A percentile compares a stretch with the other conserved stretches of the same genome.
Evolutionary conservation across 768 basidiomycete genomes (phyloP).

Genomic region (Hygrophoropsis aurantiaca): DNA sequence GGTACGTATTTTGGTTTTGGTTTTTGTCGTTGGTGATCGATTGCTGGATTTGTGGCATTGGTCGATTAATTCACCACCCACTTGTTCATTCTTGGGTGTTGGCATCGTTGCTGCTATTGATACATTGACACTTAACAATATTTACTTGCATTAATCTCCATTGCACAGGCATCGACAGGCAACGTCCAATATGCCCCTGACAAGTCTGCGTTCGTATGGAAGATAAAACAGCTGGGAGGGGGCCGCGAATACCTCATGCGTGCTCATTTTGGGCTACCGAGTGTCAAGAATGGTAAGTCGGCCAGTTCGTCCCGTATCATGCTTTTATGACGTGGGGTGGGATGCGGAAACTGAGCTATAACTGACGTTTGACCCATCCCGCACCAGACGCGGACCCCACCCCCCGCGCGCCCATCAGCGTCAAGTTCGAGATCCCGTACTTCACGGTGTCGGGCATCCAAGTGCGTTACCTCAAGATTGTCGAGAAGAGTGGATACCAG

Average conservation of each 20-base stretch:
- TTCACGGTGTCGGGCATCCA: slow-evolving; percentile 98
- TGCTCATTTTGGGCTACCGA: slow-evolving; percentile 95
- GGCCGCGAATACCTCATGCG: slow-evolving; percentile 97
- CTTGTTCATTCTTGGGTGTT: neutral
- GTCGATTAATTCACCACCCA: too few relatives aligned
- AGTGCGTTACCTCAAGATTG: slow-evolving; percentile 96
- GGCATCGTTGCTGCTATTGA: neutral
- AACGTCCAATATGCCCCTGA: slow-evolving; percentile 97
- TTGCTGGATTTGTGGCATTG: slow-evolving; percentile 5
- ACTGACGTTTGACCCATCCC: neutral
- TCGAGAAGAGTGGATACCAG: slow-evolving; percentile 98
- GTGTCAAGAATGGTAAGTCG: slow-evolving; percentile 81
- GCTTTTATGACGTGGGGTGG: too few relatives aligned
- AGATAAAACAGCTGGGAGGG: slow-evolving; percentile 96
- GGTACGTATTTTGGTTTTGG: slow-evolving; percentile 58
- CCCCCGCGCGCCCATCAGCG: slow-evolving; percentile 91
- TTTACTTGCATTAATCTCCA: neutral
- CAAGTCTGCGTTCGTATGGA: slow-evolving; percentile 98
- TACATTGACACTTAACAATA: too few relatives aligned
- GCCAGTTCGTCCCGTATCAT: neutral
- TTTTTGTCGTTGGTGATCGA: neutral
- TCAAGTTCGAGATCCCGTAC: slow-evolving; percentile 98
- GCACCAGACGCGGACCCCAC: slow-evolving; percentile 55
- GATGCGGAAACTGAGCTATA: slow-evolving; percentile 1
- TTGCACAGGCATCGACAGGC: slow-evolving; percentile 81